A percentile compares a stretch with the other conserved stretches of the same genome.
These are phyloP conservation scores for Fragaria nilgerrensis DNA, from an alignment of 306 rosid genomes.

Conservation along the genomic window DNA sequence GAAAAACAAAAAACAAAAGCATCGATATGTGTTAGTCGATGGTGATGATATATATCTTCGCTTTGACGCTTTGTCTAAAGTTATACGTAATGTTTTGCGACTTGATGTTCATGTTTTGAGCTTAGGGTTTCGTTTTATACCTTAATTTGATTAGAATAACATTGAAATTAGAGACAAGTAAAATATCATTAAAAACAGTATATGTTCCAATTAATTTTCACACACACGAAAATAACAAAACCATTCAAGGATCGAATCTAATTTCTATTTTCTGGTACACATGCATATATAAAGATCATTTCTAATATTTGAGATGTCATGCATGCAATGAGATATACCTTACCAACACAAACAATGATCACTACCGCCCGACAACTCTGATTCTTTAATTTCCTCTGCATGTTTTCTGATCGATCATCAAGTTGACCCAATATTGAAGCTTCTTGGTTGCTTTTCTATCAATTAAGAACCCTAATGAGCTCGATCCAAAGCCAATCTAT, in stretches of 20 bases:
- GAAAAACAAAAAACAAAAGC: background rate
- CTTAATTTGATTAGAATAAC: background rate
- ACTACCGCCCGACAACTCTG: background rate
- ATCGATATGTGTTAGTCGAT: background rate
- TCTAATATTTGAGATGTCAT: background rate
- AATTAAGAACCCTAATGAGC: background rate
- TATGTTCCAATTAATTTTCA: too few relatives aligned
- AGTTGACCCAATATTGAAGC: background rate
- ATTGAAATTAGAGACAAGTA: background rate
- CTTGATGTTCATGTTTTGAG: background rate
- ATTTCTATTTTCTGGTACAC: background rate
- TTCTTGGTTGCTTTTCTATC: background rate
- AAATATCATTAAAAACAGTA: too few relatives aligned
- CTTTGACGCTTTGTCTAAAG: background rate
- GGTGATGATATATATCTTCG: background rate
- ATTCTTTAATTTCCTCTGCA: constrained; percentile 1
- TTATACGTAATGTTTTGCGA: background rate
- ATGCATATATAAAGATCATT: background rate
- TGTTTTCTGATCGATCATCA: background rate
- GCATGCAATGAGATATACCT: constrained; percentile 10
- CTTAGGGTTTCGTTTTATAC: background rate
- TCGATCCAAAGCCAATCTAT: background rate
- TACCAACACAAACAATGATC: background rate
- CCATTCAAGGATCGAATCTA: background rate
- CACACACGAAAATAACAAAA: background rate